phyloP scores from a whole-genome alignment of 192 early-diverging fungal species.

The Endogone sp. region DNA sequence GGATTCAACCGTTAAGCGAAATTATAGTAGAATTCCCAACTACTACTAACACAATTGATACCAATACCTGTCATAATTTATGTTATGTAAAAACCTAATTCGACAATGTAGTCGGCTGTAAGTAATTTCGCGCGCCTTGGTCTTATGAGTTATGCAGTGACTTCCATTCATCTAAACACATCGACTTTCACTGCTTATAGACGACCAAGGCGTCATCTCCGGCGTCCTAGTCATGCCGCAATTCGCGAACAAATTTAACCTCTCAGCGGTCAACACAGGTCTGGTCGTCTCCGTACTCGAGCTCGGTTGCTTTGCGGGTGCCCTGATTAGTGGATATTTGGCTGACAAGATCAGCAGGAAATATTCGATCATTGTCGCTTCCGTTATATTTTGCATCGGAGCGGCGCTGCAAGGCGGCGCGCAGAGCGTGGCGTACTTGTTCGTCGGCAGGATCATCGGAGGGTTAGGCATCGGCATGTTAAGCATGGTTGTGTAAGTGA shows the following conservation, averaged over 20 bases:
- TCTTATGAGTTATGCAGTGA: background rate
- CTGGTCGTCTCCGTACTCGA: constrained; percentile 51
- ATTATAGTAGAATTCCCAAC: too few relatives aligned
- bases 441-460: constrained; percentile 49
- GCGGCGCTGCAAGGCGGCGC: constrained; percentile 37
- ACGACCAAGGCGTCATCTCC: constrained; percentile 36
- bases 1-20: too few relatives aligned
- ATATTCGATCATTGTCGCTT: constrained; percentile 49
- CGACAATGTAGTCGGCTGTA: constrained; percentile 22
- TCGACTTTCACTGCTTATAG: background rate
- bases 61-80: too few relatives aligned
- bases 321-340: constrained; percentile 58
- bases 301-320: constrained; percentile 62
- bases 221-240: constrained; percentile 28
- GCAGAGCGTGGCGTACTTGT: constrained; percentile 31
- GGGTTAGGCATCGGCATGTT: constrained; percentile 49
- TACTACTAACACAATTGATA: too few relatives aligned
- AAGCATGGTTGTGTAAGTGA: constrained; percentile 34
- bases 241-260: constrained; percentile 15
- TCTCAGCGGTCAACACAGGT: constrained; percentile 20
- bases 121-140: constrained; percentile 1
- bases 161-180: too few relatives aligned
- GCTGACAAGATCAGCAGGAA: constrained; percentile 61
- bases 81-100: background rate
- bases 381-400: constrained; percentile 56